These are phyloP conservation scores for Populus pruinosa DNA, from an alignment of 345 rosid genomes.

Conservation along the genomic window DNA sequence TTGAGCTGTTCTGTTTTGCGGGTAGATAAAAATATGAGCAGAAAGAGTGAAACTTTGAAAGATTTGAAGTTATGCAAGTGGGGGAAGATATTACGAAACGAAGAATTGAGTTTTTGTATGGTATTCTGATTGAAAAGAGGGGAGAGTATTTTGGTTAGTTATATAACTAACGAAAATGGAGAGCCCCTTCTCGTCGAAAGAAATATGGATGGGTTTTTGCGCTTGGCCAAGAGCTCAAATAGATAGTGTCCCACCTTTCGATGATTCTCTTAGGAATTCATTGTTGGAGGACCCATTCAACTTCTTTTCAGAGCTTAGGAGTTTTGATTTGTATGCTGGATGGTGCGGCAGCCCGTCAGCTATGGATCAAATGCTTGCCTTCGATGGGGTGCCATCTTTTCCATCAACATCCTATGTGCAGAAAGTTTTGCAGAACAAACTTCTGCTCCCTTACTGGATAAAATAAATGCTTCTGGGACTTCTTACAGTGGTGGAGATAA, in stretches of 20 bases:
- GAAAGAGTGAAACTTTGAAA: neutral
- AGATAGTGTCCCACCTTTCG: neutral
- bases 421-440: conserved; percentile 32
- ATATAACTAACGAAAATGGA: conserved; percentile 42
- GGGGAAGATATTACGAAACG: neutral
- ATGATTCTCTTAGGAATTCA: conserved; percentile 28
- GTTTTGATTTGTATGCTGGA: conserved; percentile 56
- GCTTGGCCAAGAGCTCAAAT: too few relatives aligned
- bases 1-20: neutral
- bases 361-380: conserved; percentile 45
- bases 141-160: neutral
- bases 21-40: neutral
- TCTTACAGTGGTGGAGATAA: conserved; percentile 43
- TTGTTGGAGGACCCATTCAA: conserved; percentile 44
- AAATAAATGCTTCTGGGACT: conserved; percentile 28
- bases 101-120: neutral
- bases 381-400: conserved; percentile 39
- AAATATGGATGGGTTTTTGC: conserved; percentile 31
- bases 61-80: conserved; percentile 8
- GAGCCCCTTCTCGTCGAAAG: conserved; percentile 47
- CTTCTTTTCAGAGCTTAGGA: conserved; percentile 53
- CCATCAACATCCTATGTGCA: conserved; percentile 38
- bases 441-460: conserved; percentile 23
- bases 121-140: neutral
- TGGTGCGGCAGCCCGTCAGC: conserved; percentile 55